A percentile compares a stretch with the other conserved stretches of the same genome.
These are phyloP conservation scores for Fusarium dimerum DNA, from an alignment of 2,329 filamentous ascomycete genomes.

Conservation along the genomic window DNA sequence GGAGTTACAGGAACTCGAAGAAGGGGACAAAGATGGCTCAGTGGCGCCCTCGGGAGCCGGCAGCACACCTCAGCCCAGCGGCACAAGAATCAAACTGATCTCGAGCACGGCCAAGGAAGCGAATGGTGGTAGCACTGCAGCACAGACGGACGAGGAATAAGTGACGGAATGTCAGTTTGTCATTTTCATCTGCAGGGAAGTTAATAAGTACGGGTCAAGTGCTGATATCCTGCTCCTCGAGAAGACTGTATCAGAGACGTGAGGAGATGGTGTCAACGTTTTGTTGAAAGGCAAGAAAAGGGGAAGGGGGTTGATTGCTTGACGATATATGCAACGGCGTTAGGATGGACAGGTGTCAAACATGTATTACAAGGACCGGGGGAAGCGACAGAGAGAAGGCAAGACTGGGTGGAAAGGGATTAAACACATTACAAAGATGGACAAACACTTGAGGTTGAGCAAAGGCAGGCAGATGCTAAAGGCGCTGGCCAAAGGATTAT, in stretches of 20 bases:
- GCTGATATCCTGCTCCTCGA: background rate
- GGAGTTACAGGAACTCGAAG: constrained; percentile 58
- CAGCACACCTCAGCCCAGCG: constrained; percentile 65
- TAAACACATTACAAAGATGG: constrained; percentile 30
- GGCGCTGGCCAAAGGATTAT: constrained; percentile 12
- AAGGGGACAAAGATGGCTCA: constrained; percentile 41
- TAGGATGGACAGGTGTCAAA: constrained; percentile 29
- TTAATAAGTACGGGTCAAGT: constrained; percentile 6
- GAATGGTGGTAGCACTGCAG: constrained; percentile 41
- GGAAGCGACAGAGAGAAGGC: constrained; percentile 19
- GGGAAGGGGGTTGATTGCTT: constrained; percentile 22
- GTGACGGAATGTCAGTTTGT: constrained; percentile 2
- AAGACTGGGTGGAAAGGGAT: background rate
- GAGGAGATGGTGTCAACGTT: constrained; percentile 7
- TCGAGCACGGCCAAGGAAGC: constrained; percentile 40
- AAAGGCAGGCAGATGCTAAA: background rate
- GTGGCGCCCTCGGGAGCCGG: constrained; percentile 56
- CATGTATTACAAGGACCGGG: constrained; percentile 27
- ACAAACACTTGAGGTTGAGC: background rate
- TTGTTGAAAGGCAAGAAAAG: constrained; percentile 15
- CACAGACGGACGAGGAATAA: constrained; percentile 57
- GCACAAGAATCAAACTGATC: constrained; percentile 71
- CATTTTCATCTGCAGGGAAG: constrained; percentile 3
- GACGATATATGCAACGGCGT: constrained; percentile 35
- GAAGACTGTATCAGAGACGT: background rate